Conservation (phyloP, 2,329 filamentous ascomycete species). For the Metarhizium anisopliae region DNA sequence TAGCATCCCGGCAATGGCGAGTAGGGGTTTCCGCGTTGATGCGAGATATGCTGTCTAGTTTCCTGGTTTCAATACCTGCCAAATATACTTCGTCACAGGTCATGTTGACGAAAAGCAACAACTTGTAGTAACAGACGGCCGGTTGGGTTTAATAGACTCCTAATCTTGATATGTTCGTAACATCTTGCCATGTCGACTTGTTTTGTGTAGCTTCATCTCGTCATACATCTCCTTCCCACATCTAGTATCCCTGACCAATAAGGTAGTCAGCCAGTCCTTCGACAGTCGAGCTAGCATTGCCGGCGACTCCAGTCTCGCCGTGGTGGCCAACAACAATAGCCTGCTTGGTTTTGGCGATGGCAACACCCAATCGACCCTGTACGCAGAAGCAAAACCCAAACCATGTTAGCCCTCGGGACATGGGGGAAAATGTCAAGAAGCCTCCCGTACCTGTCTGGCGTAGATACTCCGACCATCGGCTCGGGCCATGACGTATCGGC, state of each 20-base stretch:
- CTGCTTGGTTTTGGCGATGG: constrained; percentile 78
- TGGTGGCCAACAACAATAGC: constrained; percentile 87
- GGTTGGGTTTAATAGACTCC: constrained; percentile 5
- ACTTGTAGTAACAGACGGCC: constrained; percentile 4
- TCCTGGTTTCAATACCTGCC: not conserved
- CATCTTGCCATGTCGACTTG: constrained; percentile 1
- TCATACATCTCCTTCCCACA: constrained; percentile 4
- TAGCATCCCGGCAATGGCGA: not conserved
- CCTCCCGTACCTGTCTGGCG: constrained; percentile 64
- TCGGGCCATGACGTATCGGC: constrained; percentile 70
- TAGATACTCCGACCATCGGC: constrained; percentile 74
- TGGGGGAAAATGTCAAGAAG: not conserved
- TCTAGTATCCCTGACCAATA: constrained; percentile 63
- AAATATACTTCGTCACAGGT: not conserved
- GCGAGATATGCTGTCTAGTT: not conserved
- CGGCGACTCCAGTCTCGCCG: constrained; percentile 61
- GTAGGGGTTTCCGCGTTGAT: not conserved
- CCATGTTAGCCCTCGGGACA: not conserved
- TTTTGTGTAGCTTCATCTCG: constrained; percentile 1
- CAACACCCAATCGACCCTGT: constrained; percentile 68
- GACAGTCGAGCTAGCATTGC: constrained; percentile 69
- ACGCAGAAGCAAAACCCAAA: not conserved
- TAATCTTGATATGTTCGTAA: constrained; percentile 4
- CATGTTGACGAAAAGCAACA: not conserved
- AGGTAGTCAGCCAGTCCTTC: constrained; percentile 85